Evolutionary conservation across 805 yeast species (phyloP).

Genomic region (Yamadazyma kitorensis): DNA sequence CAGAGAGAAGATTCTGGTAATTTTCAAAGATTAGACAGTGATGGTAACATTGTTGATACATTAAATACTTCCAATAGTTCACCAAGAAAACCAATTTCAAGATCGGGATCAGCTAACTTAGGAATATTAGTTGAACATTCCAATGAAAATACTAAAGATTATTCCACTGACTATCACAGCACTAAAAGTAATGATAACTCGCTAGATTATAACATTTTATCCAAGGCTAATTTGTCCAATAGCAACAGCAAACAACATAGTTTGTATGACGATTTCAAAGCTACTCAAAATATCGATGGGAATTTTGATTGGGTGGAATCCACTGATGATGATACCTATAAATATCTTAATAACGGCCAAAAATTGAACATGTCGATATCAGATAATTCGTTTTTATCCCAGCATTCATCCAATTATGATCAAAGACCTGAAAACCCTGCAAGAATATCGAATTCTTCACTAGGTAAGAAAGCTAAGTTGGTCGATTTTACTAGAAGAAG

Average conservation of each 20-base stretch:
- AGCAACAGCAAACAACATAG: slow-evolving; percentile 14
- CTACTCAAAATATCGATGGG: slow-evolving; percentile 25
- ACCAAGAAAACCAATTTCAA: slow-evolving; percentile 16
- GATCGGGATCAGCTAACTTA: slow-evolving; percentile 24
- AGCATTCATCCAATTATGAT: slow-evolving; percentile 10
- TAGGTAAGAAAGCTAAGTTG: slow-evolving; percentile 37
- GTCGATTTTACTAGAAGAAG: slow-evolving; percentile 48
- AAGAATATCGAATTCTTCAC: slow-evolving; percentile 15
- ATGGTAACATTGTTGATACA: slow-evolving; percentile 38
- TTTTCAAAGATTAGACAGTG: slow-evolving; percentile 43
- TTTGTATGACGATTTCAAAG: slow-evolving; percentile 28
- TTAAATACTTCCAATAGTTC: slow-evolving; percentile 6
- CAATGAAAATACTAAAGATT: slow-evolving; percentile 16
- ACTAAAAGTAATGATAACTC: slow-evolving; percentile 1
- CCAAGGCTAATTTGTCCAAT: not conserved
- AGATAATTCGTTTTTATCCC: slow-evolving; percentile 19
- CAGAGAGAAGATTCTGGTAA: slow-evolving; percentile 32
- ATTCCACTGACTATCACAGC: slow-evolving; percentile 9
- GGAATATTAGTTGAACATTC: slow-evolving; percentile 29
- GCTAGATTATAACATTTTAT: slow-evolving; percentile 2
- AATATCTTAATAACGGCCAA: slow-evolving; percentile 13
- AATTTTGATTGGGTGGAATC: slow-evolving; percentile 28
- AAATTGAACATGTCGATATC: slow-evolving; percentile 16
- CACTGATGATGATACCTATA: slow-evolving; percentile 6
- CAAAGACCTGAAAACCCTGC: slow-evolving; percentile 8